A percentile compares a stretch with the other conserved stretches of the same genome.
These are phyloP conservation scores for Acacia pycnantha DNA, from an alignment of 331 rosid species.

Conservation along the genomic window DNA sequence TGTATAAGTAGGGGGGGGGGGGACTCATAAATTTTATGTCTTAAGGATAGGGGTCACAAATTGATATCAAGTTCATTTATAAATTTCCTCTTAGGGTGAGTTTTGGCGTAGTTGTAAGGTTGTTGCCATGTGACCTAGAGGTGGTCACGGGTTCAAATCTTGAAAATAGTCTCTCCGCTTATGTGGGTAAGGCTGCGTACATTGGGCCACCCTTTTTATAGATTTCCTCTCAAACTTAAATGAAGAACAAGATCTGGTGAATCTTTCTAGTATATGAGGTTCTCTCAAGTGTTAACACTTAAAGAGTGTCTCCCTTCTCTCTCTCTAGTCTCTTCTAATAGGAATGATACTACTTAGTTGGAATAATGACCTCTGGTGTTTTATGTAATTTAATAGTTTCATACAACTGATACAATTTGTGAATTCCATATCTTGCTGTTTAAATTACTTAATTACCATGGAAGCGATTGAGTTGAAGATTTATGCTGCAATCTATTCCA, in stretches of 20 bases:
- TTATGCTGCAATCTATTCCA: not conserved
- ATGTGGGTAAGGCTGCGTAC: no score
- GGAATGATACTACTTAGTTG: not conserved
- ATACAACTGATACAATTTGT: not conserved
- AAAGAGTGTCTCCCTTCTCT: no score
- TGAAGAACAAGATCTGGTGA: not conserved
- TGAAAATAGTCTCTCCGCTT: no score
- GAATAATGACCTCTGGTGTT: not conserved
- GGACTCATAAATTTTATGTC: not conserved
- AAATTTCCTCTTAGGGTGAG: not conserved
- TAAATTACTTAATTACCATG: not conserved
- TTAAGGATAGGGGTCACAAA: not conserved
- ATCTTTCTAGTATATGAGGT: not conserved
- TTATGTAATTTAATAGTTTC: not conserved
- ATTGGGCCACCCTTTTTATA: no score
- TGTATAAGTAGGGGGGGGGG: not conserved
- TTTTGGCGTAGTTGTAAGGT: no score
- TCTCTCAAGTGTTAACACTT: not conserved
- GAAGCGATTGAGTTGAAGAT: slow-evolving; percentile 20
- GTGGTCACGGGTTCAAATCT: no score
- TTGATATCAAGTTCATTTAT: not conserved
- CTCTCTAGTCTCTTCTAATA: not conserved
- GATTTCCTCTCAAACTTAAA: not conserved
- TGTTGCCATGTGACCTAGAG: no score
- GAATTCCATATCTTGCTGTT: not conserved